A percentile compares a stretch with the other conserved stretches of the same genome.
phyloP scores from a whole-genome alignment of 768 basidiomycete genomes.

The Pholiota microspora region DNA sequence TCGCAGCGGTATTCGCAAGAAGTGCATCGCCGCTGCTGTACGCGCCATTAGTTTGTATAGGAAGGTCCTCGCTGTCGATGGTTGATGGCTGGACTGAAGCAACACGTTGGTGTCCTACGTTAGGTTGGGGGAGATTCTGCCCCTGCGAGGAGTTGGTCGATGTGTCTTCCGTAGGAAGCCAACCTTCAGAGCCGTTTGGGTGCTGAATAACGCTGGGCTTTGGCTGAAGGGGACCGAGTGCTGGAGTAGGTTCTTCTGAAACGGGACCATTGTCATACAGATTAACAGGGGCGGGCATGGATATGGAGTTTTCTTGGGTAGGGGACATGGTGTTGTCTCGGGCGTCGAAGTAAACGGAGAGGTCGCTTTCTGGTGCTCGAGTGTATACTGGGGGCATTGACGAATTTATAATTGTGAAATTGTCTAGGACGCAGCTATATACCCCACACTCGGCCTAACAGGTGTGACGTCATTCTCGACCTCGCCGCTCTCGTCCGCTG shows the following conservation, averaged over 20 bases:
- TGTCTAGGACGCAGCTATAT: not conserved
- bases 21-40: not conserved
- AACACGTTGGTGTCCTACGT: no score
- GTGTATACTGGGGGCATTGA: not conserved
- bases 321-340: conserved; percentile 11
- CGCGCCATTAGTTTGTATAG: not conserved
- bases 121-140: no score
- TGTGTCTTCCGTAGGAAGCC: conserved; percentile 21
- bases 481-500: conserved; percentile 9
- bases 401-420: not conserved
- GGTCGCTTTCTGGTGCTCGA: conserved; percentile 10
- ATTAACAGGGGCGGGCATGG: conserved; percentile 2
- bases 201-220: conserved; percentile 9
- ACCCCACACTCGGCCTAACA: not conserved
- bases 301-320: conserved; percentile 16
- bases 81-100: no score
- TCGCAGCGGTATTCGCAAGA: not conserved
- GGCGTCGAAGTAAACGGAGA: conserved; percentile 18
- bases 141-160: not conserved
- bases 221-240: not conserved
- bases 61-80: not conserved
- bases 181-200: conserved; percentile 26
- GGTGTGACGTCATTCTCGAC: conserved; percentile 15
- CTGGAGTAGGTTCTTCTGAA: not conserved
- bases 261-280: not conserved